Evolutionary conservation across 768 basidiomycete species (phyloP).

Genomic region (Naganishia vishniacii): DNA sequence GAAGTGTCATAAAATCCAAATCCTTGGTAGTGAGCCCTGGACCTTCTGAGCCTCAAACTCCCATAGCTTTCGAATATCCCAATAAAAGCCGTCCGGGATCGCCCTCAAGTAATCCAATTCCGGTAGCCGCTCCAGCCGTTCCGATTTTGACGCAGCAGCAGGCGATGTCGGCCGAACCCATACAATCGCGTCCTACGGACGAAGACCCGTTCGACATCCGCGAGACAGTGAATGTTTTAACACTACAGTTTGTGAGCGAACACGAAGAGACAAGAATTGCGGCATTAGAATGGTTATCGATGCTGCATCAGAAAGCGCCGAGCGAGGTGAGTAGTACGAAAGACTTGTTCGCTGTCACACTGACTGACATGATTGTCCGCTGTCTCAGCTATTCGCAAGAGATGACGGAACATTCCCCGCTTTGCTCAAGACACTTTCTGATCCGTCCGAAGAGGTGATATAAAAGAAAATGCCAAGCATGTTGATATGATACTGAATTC

Average conservation of each 20-base stretch:
- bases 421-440: slow-evolving; percentile 87
- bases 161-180: slow-evolving; percentile 19
- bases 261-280: slow-evolving; percentile 94
- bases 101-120: slow-evolving; percentile 38
- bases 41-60: slow-evolving; percentile 41
- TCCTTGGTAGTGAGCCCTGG: slow-evolving; percentile 13
- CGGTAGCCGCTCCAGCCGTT: slow-evolving; percentile 21
- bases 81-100: slow-evolving; percentile 60
- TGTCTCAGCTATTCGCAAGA: slow-evolving; percentile 75
- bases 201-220: slow-evolving; percentile 83
- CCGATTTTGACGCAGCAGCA: slow-evolving; percentile 25
- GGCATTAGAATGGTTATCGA: slow-evolving; percentile 93
- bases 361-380: not conserved
- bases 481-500: not conserved
- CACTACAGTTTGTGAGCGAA: slow-evolving; percentile 89
- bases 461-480: slow-evolving; percentile 24
- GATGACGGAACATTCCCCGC: slow-evolving; percentile 97
- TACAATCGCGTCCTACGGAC: slow-evolving; percentile 49
- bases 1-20: slow-evolving; percentile 20
- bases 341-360: slow-evolving; percentile 15
- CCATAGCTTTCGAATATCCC: slow-evolving; percentile 41
- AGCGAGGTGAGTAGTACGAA: slow-evolving; percentile 62
- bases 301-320: slow-evolving; percentile 96
- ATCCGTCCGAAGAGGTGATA: slow-evolving; percentile 89
- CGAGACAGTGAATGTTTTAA: slow-evolving; percentile 83